Base-by-base conservation (phyloP, 2,329 filamentous ascomycete species). In the Sphaerostilbella broomeana region DNA sequence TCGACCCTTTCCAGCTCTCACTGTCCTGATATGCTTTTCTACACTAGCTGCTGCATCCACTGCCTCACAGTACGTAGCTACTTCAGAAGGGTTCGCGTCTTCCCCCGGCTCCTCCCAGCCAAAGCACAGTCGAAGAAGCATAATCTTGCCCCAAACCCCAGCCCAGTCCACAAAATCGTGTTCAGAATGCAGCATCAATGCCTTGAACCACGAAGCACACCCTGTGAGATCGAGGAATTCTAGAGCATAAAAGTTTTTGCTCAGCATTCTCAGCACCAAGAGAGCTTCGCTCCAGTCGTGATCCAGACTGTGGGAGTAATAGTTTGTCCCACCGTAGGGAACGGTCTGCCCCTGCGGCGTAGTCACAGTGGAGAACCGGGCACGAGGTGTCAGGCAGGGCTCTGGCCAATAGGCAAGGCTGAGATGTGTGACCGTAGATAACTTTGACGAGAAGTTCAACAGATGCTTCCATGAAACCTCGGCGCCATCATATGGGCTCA, bases 201-300 rank as follows among this genome's bases (percentile, higher is more conserved):
- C 73, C 33, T 61, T 59, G 42, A 67, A 64, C 78, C 78, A 82
- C 12, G 66, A 55, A 1, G 57, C 60, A 47, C 78, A 81, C 2
- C 77, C 78, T 0, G 73, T 78, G 26, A 82, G 56, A 50, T 81
- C 76, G 6, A 82, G 62, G 35, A 74, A 77, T 52, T 80, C 75
- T 2, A 82, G 64, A 13, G 70, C 58, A 50, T 81, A 81, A 6
- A 79, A 60, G 15, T 58, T 60, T 44, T 63, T 67, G 55, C 73
- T 75, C 10, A 82, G 59, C 45, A 70, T 67, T 35, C 70, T 68
- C 34, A 81, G 57, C 3, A 81, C 57, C 13, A 74, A 55, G 5
- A 78, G 65, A 0, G 75, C 73, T 53, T 81, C 77, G 18, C 66
- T 67, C 70, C 72, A 81, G 56, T 81, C 75, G 25, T 69, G 59